phyloP scores from a whole-genome alignment of 257 asterid genomes.

The Rhazya stricta region DNA sequence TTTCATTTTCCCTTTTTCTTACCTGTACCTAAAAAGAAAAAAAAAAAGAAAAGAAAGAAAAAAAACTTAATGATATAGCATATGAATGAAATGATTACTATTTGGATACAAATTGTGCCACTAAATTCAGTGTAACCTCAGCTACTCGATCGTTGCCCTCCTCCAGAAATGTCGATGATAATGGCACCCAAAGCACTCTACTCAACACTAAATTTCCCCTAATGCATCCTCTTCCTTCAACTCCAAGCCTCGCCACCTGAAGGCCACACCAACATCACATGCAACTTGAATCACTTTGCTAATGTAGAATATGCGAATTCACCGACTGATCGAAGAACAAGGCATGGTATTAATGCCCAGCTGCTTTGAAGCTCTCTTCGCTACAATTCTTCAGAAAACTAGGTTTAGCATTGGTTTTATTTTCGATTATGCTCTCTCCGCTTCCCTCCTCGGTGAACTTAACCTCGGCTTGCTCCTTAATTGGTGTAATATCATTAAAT shows the following conservation, averaged over 20 bases:
- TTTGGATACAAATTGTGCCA: too few relatives aligned
- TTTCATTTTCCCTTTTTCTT: too few relatives aligned
- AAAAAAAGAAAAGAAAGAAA: too few relatives aligned
- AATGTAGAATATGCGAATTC: constrained; percentile 11
- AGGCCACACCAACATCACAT: too few relatives aligned
- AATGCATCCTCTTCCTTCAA: background rate
- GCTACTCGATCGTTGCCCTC: too few relatives aligned
- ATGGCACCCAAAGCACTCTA: background rate
- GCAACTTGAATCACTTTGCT: background rate
- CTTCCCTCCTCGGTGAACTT: constrained; percentile 19
- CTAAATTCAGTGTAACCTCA: too few relatives aligned
- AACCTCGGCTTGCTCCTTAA: constrained; percentile 16
- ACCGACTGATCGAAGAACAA: constrained; percentile 17
- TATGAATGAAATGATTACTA: too few relatives aligned
- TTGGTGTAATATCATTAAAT: too few relatives aligned
- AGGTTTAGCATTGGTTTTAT: constrained; percentile 16
- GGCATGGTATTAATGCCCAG: constrained; percentile 15
- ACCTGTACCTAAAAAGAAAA: too few relatives aligned
- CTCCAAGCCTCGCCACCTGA: too few relatives aligned
- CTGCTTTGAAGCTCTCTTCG: constrained; percentile 17
- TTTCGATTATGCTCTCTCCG: constrained; percentile 15
- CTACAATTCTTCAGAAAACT: constrained; percentile 16
- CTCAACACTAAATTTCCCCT: background rate
- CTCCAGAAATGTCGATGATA: background rate
- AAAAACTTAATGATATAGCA: too few relatives aligned